phyloP scores from a whole-genome alignment of 768 basidiomycete genomes.

The Tricholoma hemisulphureum region DNA sequence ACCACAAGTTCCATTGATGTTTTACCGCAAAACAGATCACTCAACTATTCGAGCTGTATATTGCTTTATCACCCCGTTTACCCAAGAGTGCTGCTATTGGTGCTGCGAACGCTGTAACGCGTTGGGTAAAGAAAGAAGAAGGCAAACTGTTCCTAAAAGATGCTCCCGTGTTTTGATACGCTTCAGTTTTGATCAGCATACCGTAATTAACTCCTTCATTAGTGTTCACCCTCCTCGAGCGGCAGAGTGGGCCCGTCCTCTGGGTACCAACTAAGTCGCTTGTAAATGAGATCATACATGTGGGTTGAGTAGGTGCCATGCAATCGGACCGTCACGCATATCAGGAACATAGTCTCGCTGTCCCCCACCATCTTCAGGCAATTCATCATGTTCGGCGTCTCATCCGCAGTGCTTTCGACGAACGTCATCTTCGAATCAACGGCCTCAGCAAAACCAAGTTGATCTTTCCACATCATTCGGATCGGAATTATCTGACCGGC shows the following conservation, averaged over 20 bases:
- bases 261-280: conserved; percentile 2
- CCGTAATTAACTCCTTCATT: neutral
- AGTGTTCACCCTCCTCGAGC: neutral
- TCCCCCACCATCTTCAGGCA: neutral
- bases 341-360: neutral
- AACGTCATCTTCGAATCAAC: neutral
- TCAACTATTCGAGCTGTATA: conserved; percentile 89
- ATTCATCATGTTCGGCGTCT: neutral
- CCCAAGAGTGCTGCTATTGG: conserved; percentile 87
- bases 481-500: conserved; percentile 1
- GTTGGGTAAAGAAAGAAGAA: conserved; percentile 93
- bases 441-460: neutral
- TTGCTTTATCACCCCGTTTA: conserved; percentile 75
- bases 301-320: neutral
- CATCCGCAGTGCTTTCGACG: neutral
- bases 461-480: neutral
- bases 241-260: neutral
- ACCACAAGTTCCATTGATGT: neutral
- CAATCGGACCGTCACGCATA: neutral
- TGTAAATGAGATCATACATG: conserved; percentile 3
- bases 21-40: conserved; percentile 61
- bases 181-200: neutral
- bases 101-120: conserved; percentile 84
- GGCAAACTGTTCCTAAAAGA: conserved; percentile 75
- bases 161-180: conserved; percentile 78